Evolutionary conservation across 2,329 filamentous ascomycete genomes (phyloP).

Genomic region (Teratosphaeria destructans): DNA sequence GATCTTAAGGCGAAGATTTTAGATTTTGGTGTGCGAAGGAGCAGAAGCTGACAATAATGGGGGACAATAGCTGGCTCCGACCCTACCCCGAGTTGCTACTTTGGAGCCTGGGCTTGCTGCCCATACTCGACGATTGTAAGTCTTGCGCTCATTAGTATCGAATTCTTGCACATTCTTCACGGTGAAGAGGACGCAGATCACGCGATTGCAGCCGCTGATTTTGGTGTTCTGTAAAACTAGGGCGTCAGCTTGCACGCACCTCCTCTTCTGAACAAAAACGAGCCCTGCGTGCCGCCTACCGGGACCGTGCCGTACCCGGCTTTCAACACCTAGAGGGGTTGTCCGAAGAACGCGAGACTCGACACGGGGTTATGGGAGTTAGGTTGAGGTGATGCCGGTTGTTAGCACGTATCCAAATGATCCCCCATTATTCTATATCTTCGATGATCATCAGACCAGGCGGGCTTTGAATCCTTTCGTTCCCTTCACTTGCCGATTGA

Average conservation of each 20-base stretch:
- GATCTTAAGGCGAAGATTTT: neutral
- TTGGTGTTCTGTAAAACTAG: neutral
- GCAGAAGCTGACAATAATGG: neutral
- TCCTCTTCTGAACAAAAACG: neutral
- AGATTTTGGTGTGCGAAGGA: neutral
- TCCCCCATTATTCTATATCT: too few species aligned
- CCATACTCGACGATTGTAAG: neutral
- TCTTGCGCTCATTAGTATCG: neutral
- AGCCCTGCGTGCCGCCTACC: neutral
- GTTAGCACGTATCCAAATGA: too few species aligned
- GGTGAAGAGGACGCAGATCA: too few species aligned
- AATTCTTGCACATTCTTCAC: neutral
- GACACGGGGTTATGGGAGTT: neutral
- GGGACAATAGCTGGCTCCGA: neutral
- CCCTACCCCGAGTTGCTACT: neutral
- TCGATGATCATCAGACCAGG: too few species aligned
- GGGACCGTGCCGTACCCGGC: neutral
- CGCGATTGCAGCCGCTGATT: neutral
- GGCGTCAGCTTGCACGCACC: neutral
- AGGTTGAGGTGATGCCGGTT: neutral
- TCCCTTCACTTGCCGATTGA: too few species aligned
- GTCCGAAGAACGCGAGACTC: neutral
- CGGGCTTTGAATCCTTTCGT: too few species aligned
- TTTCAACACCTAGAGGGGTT: neutral
- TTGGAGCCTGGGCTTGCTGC: neutral